Percentiles rank a stretch among this genome's conserved stretches.
These are phyloP conservation scores for Collybia nuda DNA, from an alignment of 768 basidiomycete genomes.

Conservation along the genomic window DNA sequence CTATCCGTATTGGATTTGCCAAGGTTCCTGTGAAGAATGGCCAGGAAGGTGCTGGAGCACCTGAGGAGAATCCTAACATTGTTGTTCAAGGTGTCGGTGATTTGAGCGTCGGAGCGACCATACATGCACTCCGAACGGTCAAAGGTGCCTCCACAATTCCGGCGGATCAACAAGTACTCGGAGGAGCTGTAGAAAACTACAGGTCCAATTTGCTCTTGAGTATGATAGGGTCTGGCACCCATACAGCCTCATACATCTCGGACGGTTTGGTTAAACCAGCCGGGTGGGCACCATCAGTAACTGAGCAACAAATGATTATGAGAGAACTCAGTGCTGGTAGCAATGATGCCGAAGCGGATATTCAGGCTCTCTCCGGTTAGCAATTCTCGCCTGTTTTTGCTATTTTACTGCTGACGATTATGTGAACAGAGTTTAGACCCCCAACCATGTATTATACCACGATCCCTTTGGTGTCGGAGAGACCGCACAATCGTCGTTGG, in stretches of 20 bases:
- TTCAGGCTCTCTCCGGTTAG: constrained; percentile 84
- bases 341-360: constrained; percentile 78
- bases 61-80: constrained; percentile 64
- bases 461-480: constrained; percentile 87
- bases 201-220: constrained; percentile 87
- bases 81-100: constrained; percentile 83
- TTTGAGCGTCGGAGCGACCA: constrained; percentile 83
- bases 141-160: constrained; percentile 93
- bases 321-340: constrained; percentile 82
- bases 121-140: constrained; percentile 82
- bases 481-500: constrained; percentile 84
- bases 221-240: constrained; percentile 79
- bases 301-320: constrained; percentile 98
- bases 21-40: constrained; percentile 93
- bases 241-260: constrained; percentile 51
- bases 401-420: background rate
- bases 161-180: constrained; percentile 90
- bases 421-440: constrained; percentile 75
- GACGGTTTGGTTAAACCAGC: constrained; percentile 62
- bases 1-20: constrained; percentile 95
- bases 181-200: constrained; percentile 92
- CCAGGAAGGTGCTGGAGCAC: constrained; percentile 55
- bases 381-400: constrained; percentile 17
- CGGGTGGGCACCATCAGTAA: constrained; percentile 73
- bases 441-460: constrained; percentile 96